Evolutionary conservation across 1,139 yeast genomes (phyloP), one percentile per base, ranked within the genome.

Genomic region (Chernovozyma aurita): DNA sequence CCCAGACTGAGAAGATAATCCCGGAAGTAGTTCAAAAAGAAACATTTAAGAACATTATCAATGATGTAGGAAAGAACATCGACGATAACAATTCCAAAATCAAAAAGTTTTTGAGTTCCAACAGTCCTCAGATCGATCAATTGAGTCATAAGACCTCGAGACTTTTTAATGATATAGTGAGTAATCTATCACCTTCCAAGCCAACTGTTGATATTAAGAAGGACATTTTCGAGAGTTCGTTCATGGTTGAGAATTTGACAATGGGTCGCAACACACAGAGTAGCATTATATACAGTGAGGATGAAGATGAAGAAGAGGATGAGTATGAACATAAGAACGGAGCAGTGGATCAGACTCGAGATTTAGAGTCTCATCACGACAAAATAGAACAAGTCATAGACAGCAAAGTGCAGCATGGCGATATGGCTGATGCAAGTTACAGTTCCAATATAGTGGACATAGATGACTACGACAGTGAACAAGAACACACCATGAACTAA

Each of bases 381-480:
- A n/a, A n/a, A n/a, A n/a, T n/a, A n/a, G n/a, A n/a, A n/a, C n/a
- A 22, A 11, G n/a, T 22, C 25, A 22, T 11, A 11, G 11, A 22
- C 25, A 22, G 25, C 25, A n/a, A 22, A 11, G 25, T n/a, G 25
- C 25, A 11, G 25, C 12, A 11, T 11, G 25, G 20, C 15, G 29
- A 17, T 7, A 35, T 27, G 11, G 32, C 32, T 5, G 32, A 13
- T 28, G 14, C 12, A 7, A 32, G 34, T 14, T 13, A 27, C 13
- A 28, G 27, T 14, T 33, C 36, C 27, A 28, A 28, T 18, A 25
- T 33, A 5, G 33, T 57, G 18, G 59, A 57, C 38, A 57, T 56
- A 25, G 62, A 57, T 34, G 62, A 59, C 34, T 57, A 55, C 42
- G 52, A 48, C 26, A 53, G 60, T 34, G 54, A 49, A 25, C 36